These are phyloP conservation scores for Gracilaria gracilis DNA, from an alignment of 23 red algal species.

Conservation along the genomic window DNA sequence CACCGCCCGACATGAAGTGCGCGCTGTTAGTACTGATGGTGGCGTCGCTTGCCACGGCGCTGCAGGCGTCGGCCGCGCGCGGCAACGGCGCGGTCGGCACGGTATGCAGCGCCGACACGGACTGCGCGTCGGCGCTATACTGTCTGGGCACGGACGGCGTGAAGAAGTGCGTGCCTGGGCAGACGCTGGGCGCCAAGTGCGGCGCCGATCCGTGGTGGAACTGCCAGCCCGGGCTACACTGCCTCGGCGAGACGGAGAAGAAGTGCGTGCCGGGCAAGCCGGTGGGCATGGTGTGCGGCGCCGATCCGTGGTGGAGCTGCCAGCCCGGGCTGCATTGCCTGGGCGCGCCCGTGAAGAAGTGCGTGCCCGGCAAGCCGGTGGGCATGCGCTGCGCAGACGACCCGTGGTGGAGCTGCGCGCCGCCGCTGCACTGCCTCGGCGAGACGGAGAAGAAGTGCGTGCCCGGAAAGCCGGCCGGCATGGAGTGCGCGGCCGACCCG, in stretches of 20 bases:
- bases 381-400: slow-evolving; percentile 16
- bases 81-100: not conserved
- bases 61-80: too few relatives aligned
- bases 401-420: slow-evolving; percentile 11
- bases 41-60: too few relatives aligned
- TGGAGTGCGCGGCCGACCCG: slow-evolving; percentile 29
- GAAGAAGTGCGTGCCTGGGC: slow-evolving; percentile 48
- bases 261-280: slow-evolving; percentile 53
- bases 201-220: slow-evolving; percentile 41
- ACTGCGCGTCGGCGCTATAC: slow-evolving; percentile 5
- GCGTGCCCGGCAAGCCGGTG: not conserved
- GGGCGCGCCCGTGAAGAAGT: slow-evolving; percentile 7
- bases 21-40: too few relatives aligned
- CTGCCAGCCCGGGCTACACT: slow-evolving; percentile 26
- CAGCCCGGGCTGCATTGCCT: not conserved
- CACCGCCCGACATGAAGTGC: too few relatives aligned
- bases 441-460: slow-evolving; percentile 25
- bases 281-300: slow-evolving; percentile 32
- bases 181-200: not conserved
- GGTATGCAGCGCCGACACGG: not conserved
- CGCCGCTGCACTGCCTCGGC: slow-evolving; percentile 7
- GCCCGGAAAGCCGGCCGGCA: not conserved
- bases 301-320: slow-evolving; percentile 37
- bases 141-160: slow-evolving; percentile 1
- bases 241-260: slow-evolving; percentile 20